phyloP scores from a whole-genome alignment of 345 rosid species.

The Viola odorata region DNA sequence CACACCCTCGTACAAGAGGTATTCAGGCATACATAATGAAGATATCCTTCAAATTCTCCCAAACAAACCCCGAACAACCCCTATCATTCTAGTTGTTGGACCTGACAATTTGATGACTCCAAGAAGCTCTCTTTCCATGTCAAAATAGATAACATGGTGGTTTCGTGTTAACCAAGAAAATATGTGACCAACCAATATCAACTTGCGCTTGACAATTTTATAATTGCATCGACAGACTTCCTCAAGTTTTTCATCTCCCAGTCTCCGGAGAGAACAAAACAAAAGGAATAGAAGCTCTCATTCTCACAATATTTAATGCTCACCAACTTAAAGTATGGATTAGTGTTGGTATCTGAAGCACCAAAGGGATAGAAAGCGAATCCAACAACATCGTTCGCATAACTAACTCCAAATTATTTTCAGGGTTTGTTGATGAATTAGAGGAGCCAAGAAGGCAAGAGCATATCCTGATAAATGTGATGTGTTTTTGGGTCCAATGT shows the following conservation, averaged over 20 bases:
- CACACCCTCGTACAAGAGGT: neutral
- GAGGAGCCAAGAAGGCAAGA: too few relatives aligned
- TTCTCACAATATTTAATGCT: too few relatives aligned
- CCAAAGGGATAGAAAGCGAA: too few relatives aligned
- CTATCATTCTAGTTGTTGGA: too few relatives aligned
- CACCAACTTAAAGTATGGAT: too few relatives aligned
- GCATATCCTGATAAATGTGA: too few relatives aligned
- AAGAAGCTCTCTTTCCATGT: neutral
- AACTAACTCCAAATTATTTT: too few relatives aligned
- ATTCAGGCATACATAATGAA: neutral
- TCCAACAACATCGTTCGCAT: too few relatives aligned
- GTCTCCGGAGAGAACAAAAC: neutral
- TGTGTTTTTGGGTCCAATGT: too few relatives aligned
- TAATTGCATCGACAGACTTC: neutral
- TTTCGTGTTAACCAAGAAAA: neutral
- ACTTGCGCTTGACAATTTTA: neutral
- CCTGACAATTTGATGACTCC: neutral
- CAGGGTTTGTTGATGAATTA: too few relatives aligned
- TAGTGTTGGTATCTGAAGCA: too few relatives aligned
- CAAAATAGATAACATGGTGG: neutral
- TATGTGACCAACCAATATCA: neutral
- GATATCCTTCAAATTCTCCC: neutral
- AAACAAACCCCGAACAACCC: neutral
- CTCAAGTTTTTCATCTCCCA: neutral
- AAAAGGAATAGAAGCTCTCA: too few relatives aligned